Base-by-base conservation (phyloP, 805 yeast species). In the Torulaspora delbrueckii region DNA sequence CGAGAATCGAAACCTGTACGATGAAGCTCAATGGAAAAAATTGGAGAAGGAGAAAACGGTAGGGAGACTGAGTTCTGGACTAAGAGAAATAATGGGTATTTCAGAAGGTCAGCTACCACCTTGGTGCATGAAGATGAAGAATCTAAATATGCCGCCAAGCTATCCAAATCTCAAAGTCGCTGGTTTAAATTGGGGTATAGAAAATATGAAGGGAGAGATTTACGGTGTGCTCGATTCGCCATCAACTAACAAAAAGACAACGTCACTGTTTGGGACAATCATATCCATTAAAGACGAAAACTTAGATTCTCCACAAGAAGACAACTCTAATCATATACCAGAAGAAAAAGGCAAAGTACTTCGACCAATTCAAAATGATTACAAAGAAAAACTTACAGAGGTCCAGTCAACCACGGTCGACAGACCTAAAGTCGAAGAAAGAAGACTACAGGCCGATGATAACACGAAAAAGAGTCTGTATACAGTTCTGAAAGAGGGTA, bases 131-230 rank as follows among this genome's bases (percentile, higher is more conserved):
- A 75, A 76, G 30, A 82, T 90, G 86, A 74, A 74, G 43, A 71
- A 76, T 45, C 56, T 77, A 10, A 97, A 97, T 0, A 79, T 84
- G 23, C 96, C 98, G 0, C 96, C 96, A 0, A 74, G 88, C 14
- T 90, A 87, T 65, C 81, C 82, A 2, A 73, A 76, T 31, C 67
- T 87, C 61, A 67, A 72, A 27, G 75, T 86, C 6, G 87, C 79
- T 3, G 82, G 75, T 3, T 60, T 66, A 13, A 75, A 75, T 50
- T 71, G 75, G 50, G 74, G 66, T 10, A 62, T 68, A 3, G 69
- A 66, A 28, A 57, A 60, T 31, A 59, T 66, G n/a, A 69, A 62
- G 6, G 72, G 61, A 23, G 67, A 60, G 22, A 65, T 52, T 1
- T 63, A 68, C 32, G 74, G 65, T 3, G 57, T 51, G 14, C 55